Evolutionary conservation across 2,329 filamentous ascomycete genomes (phyloP), one percentile per base, ranked within the genome.

Genomic region (Arthrobotrys entomopaga): DNA sequence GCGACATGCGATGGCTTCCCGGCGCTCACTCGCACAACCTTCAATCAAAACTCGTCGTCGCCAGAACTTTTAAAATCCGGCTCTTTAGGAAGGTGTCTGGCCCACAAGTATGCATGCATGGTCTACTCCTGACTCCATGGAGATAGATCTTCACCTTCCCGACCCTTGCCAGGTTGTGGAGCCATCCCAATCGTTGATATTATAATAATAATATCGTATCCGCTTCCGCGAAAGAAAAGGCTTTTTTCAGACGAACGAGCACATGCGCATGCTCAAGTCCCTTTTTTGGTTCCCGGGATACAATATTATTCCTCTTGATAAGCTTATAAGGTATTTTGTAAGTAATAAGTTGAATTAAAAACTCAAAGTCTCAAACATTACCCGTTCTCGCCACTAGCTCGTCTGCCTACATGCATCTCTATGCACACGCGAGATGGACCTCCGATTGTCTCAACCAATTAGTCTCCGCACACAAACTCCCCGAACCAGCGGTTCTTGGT

Each of bases 401-500:
- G 6, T 34, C 19, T 26, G 38, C 49, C 22, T 13, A 34, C 29
- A 34, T 34, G 29, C 29, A 34, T 34, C 29, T 34, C 10, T 34
- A 48, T 56, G 16, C 43, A 56, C 56, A 69, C 56, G 65, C 65
- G 65, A 69, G 65, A 67, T 29, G 26, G 58, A 40, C 7, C 10
- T 22, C 29, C 29, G 5, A 34, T 34, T 34, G 29, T 34, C 29
- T 34, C 29, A 34, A 34, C 29, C 29, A 10, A 34, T 34, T 34
- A 34, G 29, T 34, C 43, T 66, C 53, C 63, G 48, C 60, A 49
- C 24, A 16, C 19, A 8, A 13, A n/a, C 34, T 64, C 26, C 29
- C 65, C 57, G 65, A 70, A 70, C 65, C 26, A 64, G 65, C 58
- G 65, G 49, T 52, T 64, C 50, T 57, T 52, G 42, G 11, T 26